Evolutionary conservation across 2,329 filamentous ascomycete species (phyloP).

Genomic region (Aspergillus quadricinctus): DNA sequence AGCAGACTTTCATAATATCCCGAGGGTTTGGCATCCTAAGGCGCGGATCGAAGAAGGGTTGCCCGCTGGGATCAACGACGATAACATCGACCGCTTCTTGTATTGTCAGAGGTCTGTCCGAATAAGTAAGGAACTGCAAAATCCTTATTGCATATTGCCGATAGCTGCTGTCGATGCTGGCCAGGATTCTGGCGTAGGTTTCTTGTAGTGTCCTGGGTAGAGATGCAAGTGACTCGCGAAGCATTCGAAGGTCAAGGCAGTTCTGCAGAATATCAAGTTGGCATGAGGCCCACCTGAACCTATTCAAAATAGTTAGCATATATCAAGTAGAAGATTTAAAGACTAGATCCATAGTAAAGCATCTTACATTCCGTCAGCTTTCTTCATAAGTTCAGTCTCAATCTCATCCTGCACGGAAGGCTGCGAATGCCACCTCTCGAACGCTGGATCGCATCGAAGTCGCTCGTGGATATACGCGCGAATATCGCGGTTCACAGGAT

Average conservation of each 20-base stretch:
- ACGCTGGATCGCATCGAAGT: slow-evolving; percentile 2
- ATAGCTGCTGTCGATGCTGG: slow-evolving; percentile 8
- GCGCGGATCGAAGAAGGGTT: slow-evolving; percentile 6
- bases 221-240: slow-evolving; percentile 13
- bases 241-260: slow-evolving; percentile 11
- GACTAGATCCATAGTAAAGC: neutral
- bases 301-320: too few species aligned
- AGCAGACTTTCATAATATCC: slow-evolving; percentile 17
- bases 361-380: slow-evolving; percentile 17
- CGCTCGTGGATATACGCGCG: slow-evolving; percentile 3
- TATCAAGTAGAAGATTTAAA: slow-evolving; percentile 2
- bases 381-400: slow-evolving; percentile 6
- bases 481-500: slow-evolving; percentile 4
- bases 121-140: slow-evolving; percentile 16
- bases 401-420: slow-evolving; percentile 10
- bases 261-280: slow-evolving; percentile 20
- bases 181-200: slow-evolving; percentile 20
- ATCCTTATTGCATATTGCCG: slow-evolving; percentile 9
- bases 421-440: slow-evolving; percentile 7
- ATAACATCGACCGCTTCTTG: slow-evolving; percentile 12
- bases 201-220: slow-evolving; percentile 21
- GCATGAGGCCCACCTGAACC: slow-evolving; percentile 25
- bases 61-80: slow-evolving; percentile 3
- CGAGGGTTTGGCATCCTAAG: slow-evolving; percentile 4
- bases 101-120: slow-evolving; percentile 11